These are phyloP conservation scores for Geopyxis carbonaria DNA, from an alignment of 495 filamentous ascomycete species.

Conservation along the genomic window DNA sequence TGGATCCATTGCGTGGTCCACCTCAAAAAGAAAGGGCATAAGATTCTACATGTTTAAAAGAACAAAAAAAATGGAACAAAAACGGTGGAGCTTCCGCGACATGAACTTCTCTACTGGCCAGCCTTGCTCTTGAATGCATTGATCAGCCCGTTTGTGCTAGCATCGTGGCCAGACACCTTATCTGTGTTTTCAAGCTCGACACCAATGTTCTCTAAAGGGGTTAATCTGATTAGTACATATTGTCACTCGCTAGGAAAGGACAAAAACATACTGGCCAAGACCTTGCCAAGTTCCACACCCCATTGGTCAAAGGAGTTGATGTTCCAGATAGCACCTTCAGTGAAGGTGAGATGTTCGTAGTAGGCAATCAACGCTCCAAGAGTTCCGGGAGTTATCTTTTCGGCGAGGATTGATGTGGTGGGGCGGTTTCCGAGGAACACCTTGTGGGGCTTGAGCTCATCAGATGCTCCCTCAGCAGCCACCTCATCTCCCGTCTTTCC, in stretches of 20 bases:
- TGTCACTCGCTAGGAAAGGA: slow-evolving; percentile 2
- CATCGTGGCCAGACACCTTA: slow-evolving; percentile 56
- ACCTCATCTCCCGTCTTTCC: slow-evolving; percentile 87
- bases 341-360: slow-evolving; percentile 97
- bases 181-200: slow-evolving; percentile 34
- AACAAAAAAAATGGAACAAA: too few species aligned
- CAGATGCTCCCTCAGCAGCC: slow-evolving; percentile 68
- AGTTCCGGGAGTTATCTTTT: slow-evolving; percentile 86
- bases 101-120: slow-evolving; percentile 25
- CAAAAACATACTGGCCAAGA: slow-evolving; percentile 50
- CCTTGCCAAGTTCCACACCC: slow-evolving; percentile 97
- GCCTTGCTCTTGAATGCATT: slow-evolving; percentile 66
- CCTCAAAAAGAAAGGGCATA: too few species aligned
- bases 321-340: slow-evolving; percentile 94
- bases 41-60: too few species aligned
- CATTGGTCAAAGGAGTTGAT: slow-evolving; percentile 99
- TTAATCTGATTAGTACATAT: slow-evolving; percentile 34
- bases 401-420: slow-evolving; percentile 82
- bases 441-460: slow-evolving; percentile 87
- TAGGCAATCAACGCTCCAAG: slow-evolving; percentile 92
- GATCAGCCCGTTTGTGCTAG: slow-evolving; percentile 73
- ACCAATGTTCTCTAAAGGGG: slow-evolving; percentile 32
- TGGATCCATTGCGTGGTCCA: not conserved
- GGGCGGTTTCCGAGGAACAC: slow-evolving; percentile 96
- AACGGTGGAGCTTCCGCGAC: too few species aligned